phyloP scores from a whole-genome alignment of 2,329 filamentous ascomycete genomes.

The Sporothrix curviconia region DNA sequence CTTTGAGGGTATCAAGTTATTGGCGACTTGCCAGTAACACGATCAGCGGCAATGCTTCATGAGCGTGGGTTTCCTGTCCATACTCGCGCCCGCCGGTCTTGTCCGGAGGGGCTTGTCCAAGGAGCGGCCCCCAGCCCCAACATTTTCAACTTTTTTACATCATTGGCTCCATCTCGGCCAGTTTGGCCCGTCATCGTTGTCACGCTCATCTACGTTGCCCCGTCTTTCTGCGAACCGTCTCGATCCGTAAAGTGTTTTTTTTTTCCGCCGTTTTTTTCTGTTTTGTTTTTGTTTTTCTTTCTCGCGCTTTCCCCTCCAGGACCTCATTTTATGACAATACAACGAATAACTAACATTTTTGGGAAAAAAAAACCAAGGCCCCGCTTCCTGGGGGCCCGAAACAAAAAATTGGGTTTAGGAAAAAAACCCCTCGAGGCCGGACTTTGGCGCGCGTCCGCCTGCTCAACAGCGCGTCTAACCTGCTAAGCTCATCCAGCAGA shows the following conservation, averaged over 20 bases:
- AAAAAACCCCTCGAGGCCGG: conserved; percentile 92
- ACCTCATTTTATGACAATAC: no score
- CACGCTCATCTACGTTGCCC: conserved; percentile 89
- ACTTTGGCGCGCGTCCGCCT: conserved; percentile 86
- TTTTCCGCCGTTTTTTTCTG: background rate
- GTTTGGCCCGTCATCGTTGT: conserved; percentile 92
- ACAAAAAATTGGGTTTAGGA: no score
- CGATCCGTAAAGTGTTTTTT: conserved; percentile 70
- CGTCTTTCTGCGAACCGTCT: conserved; percentile 75
- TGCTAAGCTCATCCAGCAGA: conserved; percentile 96
- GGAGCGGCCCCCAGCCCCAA: conserved; percentile 95
- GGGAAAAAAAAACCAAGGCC: no score
- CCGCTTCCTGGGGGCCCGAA: no score
- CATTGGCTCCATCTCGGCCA: conserved; percentile 94
- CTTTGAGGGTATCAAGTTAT: conserved; percentile 99
- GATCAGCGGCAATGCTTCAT: conserved; percentile 98
- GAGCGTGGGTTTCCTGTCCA: conserved; percentile 98
- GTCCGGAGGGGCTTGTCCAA: conserved; percentile 95
- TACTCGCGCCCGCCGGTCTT: conserved; percentile 93
- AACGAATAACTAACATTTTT: conserved; percentile 25
- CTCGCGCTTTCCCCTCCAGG: no score
- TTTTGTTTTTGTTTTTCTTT: no score
- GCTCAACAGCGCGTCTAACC: conserved; percentile 93
- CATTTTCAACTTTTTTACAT: conserved; percentile 99
- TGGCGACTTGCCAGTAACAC: conserved; percentile 95